phyloP scores from a whole-genome alignment of 495 filamentous ascomycete species.

The Talaromyces stipitatus region DNA sequence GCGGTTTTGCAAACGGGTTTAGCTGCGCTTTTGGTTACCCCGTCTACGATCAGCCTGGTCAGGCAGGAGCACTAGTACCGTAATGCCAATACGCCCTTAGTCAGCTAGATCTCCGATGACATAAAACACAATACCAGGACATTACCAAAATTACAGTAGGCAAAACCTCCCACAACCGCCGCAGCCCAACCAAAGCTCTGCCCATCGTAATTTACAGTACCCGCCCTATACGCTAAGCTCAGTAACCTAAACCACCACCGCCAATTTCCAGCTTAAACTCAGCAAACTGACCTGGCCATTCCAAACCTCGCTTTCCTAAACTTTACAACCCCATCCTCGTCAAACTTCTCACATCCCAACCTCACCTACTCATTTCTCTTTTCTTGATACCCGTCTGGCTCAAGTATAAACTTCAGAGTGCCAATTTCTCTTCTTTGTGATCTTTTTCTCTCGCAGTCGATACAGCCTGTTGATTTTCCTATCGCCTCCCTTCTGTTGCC shows the following conservation, averaged over 20 bases:
- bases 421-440: conserved; percentile 11
- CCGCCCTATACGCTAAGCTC: background rate
- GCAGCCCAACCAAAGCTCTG: background rate
- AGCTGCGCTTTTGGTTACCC: background rate
- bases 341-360: background rate
- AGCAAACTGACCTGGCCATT: conserved; percentile 1
- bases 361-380: conserved; percentile 19
- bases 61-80: background rate
- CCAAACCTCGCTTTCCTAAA: conserved; percentile 9
- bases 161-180: background rate
- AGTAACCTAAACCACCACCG: background rate
- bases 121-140: background rate
- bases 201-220: background rate
- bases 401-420: conserved; percentile 8
- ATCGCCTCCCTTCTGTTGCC: conserved; percentile 6
- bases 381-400: conserved; percentile 6
- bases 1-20: background rate
- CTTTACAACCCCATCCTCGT: conserved; percentile 3
- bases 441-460: conserved; percentile 12
- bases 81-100: background rate
- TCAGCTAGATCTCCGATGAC: background rate
- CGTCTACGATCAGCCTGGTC: background rate
- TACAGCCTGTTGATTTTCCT: conserved; percentile 12
- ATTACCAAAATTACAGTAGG: background rate
- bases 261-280: conserved; percentile 1